Evolutionary conservation across 192 early-diverging fungal species (phyloP).

Genomic region (Linnemannia zychae): DNA sequence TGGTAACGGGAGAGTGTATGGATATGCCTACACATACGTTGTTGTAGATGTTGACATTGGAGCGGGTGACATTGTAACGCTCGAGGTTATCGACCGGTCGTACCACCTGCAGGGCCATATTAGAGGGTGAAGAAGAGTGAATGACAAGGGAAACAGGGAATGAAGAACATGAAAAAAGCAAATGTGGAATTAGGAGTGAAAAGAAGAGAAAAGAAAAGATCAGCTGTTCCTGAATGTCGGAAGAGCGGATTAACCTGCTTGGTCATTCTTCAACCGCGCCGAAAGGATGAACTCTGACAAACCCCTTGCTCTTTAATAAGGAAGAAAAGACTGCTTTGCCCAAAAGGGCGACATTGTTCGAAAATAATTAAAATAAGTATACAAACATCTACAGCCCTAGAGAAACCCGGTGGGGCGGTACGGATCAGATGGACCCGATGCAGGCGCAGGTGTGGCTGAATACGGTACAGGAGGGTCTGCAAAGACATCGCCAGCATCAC

Average conservation of each 20-base stretch:
- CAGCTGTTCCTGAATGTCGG: neutral
- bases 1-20: slow-evolving; percentile 6
- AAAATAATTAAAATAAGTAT: neutral
- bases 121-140: neutral
- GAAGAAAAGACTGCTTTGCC: neutral
- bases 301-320: neutral
- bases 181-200: too few species aligned
- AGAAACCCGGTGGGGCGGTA: neutral
- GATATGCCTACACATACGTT: slow-evolving; percentile 30
- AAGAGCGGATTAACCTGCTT: neutral
- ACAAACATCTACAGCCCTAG: neutral
- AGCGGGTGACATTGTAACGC: slow-evolving; percentile 46
- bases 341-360: neutral
- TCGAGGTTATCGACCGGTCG: slow-evolving; percentile 47
- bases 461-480: neutral
- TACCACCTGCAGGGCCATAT: slow-evolving; percentile 21
- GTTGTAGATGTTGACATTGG: slow-evolving; percentile 50
- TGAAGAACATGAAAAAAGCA: neutral
- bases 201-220: neutral
- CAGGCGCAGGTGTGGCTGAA: neutral
- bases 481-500: neutral
- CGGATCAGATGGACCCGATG: neutral
- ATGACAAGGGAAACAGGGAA: neutral
- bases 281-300: slow-evolving; percentile 1
- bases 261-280: neutral